phyloP scores from a whole-genome alignment of 805 yeast genomes.

The Yamadazyma insecticola region DNA sequence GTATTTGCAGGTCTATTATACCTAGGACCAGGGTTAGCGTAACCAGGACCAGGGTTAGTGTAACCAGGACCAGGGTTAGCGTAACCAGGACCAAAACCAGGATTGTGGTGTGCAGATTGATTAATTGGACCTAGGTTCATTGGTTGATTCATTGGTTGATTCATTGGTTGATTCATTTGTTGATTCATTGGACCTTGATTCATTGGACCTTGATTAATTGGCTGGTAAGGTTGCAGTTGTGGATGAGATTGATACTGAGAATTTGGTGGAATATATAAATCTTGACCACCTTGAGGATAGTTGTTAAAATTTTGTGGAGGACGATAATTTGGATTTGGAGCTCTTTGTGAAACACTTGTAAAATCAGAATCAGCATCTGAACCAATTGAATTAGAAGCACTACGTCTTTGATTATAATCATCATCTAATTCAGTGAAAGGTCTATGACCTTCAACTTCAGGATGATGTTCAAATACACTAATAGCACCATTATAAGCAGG shows the following conservation, averaged over 20 bases:
- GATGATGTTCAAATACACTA: constrained; percentile 42
- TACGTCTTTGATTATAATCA: constrained; percentile 9
- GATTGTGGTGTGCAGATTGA: constrained; percentile 1
- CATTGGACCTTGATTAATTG: neutral
- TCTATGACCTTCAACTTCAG: constrained; percentile 42
- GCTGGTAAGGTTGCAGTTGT: constrained; percentile 7
- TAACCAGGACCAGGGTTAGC: neutral
- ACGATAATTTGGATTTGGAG: constrained; percentile 56
- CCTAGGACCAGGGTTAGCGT: constrained; percentile 10
- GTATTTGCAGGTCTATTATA: constrained; percentile 21
- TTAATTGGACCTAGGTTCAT: too few relatives aligned
- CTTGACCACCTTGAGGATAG: constrained; percentile 15
- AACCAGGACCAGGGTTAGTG: constrained; percentile 6
- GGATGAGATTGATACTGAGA: constrained; percentile 16
- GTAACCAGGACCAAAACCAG: too few relatives aligned
- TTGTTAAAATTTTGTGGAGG: constrained; percentile 15
- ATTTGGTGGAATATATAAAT: constrained; percentile 9
- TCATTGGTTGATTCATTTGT: too few relatives aligned
- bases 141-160: too few relatives aligned
- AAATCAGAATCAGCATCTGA: constrained; percentile 57
- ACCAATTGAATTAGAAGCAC: constrained; percentile 14
- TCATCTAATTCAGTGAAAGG: constrained; percentile 40
- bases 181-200: too few relatives aligned
- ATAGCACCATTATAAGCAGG: constrained; percentile 11
- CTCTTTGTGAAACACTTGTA: constrained; percentile 77